These are phyloP conservation scores for Fraxinus pennsylvanica DNA, from an alignment of 257 asterid species.

Conservation along the genomic window DNA sequence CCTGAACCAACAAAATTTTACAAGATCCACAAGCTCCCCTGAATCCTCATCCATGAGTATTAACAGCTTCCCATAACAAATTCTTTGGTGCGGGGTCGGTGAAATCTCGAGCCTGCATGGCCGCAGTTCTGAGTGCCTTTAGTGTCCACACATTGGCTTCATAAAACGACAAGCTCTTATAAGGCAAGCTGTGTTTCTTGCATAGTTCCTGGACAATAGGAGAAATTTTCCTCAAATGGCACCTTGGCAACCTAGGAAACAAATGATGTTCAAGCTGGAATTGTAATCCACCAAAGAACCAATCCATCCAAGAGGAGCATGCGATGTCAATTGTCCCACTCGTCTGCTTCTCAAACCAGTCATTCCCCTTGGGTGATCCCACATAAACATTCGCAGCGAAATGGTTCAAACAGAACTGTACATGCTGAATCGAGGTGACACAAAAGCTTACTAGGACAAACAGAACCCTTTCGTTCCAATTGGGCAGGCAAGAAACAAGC, in stretches of 20 bases:
- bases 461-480: slow-evolving; percentile 42
- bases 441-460: slow-evolving; percentile 39
- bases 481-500: slow-evolving; percentile 39
- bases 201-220: slow-evolving; percentile 34
- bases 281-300: slow-evolving; percentile 43
- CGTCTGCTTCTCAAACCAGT: slow-evolving; percentile 50
- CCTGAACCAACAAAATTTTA: background rate
- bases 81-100: slow-evolving; percentile 23
- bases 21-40: background rate
- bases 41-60: slow-evolving; percentile 39
- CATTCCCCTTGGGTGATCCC: slow-evolving; percentile 43
- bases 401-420: slow-evolving; percentile 50
- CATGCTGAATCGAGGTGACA: slow-evolving; percentile 41
- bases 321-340: slow-evolving; percentile 47
- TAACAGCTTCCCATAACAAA: slow-evolving; percentile 48
- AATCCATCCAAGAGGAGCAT: slow-evolving; percentile 43
- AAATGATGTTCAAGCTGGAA: slow-evolving; percentile 40
- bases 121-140: slow-evolving; percentile 32
- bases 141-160: slow-evolving; percentile 38
- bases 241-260: slow-evolving; percentile 39
- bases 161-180: slow-evolving; percentile 32
- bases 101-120: slow-evolving; percentile 38
- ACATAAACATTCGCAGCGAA: slow-evolving; percentile 43
- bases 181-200: slow-evolving; percentile 41
- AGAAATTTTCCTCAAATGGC: slow-evolving; percentile 37